Conservation (phyloP, 1,284 basidiomycete species). For the Naganishia sp. region DNA sequence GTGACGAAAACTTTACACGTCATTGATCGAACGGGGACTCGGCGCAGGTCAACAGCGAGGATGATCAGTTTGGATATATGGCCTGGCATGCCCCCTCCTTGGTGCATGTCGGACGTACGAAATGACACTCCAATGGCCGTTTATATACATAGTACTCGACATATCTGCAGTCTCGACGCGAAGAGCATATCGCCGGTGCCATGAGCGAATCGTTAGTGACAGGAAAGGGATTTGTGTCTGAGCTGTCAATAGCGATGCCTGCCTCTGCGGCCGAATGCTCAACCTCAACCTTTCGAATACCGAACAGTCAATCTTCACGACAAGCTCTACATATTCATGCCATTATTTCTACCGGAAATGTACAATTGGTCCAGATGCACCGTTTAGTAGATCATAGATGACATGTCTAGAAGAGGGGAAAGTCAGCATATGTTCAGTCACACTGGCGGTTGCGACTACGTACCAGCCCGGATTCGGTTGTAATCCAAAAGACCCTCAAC, state of each 20-base stretch:
- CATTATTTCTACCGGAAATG: constrained; percentile 29
- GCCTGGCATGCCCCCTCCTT: no score
- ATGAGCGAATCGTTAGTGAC: no score
- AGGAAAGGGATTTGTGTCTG: no score
- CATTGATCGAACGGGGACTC: no score
- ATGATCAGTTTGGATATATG: no score
- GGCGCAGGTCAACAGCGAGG: no score
- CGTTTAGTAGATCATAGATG: constrained; percentile 48
- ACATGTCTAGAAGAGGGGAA: constrained; percentile 43
- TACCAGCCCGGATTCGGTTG: constrained; percentile 58
- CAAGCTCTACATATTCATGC: constrained; percentile 26
- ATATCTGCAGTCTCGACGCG: no score
- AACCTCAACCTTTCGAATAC: background rate
- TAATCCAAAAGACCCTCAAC: constrained; percentile 75
- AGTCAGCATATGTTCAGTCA: background rate
- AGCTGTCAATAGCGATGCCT: background rate
- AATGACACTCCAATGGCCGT: no score
- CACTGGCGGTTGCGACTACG: constrained; percentile 41
- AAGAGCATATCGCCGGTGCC: no score
- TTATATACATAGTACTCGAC: no score
- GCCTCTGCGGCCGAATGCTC: background rate
- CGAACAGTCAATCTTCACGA: background rate
- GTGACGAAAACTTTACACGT: no score
- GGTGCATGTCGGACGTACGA: no score
- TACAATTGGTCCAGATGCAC: constrained; percentile 27